Evolutionary conservation across 139 green algal genomes (phyloP).

Genomic region (Mychonastes homosphaera): DNA sequence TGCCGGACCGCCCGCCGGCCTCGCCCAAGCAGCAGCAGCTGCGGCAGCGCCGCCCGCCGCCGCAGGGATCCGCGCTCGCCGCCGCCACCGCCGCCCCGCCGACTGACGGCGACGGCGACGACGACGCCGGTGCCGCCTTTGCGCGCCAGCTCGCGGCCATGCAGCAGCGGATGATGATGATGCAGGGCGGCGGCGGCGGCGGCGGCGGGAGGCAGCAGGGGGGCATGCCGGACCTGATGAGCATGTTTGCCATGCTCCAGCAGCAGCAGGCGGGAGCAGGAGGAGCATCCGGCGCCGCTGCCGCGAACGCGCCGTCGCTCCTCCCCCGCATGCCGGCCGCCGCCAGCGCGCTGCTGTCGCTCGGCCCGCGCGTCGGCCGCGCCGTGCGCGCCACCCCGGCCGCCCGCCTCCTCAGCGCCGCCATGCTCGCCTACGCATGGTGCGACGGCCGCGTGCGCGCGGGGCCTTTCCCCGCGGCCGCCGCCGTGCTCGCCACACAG

Average conservation of each 20-base stretch:
- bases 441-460: neutral
- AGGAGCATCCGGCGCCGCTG: too few species aligned
- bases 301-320: too few species aligned
- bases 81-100: conserved; percentile 1
- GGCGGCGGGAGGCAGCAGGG: too few species aligned
- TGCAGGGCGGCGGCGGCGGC: conserved; percentile 7
- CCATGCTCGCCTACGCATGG: conserved; percentile 13
- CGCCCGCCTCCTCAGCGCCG: conserved; percentile 6
- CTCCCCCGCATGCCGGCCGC: too few species aligned
- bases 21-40: conserved; percentile 17
- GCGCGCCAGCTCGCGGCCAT: too few species aligned
- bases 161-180: conserved; percentile 9
- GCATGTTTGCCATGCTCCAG: conserved; percentile 9
- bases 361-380: neutral
- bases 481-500: neutral
- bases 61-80: neutral
- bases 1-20: neutral
- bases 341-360: conserved; percentile 1
- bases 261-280: neutral
- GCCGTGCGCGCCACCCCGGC: conserved; percentile 9
- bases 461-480: neutral
- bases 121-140: neutral
- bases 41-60: neutral
- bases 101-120: neutral
- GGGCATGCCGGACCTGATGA: neutral